Percentiles rank a stretch among this genome's conserved stretches.
Evolutionary conservation across 331 rosid genomes (phyloP).

Genomic region (Erythrophleum ivorense): DNA sequence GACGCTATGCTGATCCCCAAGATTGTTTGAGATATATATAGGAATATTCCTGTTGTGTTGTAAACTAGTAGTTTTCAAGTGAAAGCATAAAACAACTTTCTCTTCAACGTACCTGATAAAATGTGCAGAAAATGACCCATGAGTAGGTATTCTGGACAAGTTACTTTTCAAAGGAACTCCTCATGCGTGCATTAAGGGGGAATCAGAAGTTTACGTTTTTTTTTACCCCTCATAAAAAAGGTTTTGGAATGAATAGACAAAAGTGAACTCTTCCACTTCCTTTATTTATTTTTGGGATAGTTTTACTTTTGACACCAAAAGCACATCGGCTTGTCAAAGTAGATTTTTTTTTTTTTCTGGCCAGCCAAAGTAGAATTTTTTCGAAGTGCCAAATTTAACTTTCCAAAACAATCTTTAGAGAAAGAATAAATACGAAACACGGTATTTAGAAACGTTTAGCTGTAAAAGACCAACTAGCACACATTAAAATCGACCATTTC

Average conservation of each 20-base stretch:
- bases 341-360: too few relatives aligned
- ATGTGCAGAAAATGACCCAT: neutral
- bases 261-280: too few relatives aligned
- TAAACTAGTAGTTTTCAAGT: neutral
- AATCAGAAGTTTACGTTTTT: neutral
- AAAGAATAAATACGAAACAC: neutral
- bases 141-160: neutral
- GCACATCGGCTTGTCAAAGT: too few relatives aligned
- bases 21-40: constrained; percentile 26
- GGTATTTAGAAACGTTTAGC: neutral
- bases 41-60: neutral
- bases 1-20: neutral
- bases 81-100: neutral
- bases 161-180: neutral
- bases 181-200: neutral
- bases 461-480: neutral
- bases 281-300: too few relatives aligned
- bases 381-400: neutral
- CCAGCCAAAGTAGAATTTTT: too few relatives aligned
- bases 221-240: too few relatives aligned
- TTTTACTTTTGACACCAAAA: too few relatives aligned
- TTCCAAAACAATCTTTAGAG: neutral
- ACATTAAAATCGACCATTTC: too few relatives aligned
- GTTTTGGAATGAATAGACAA: too few relatives aligned
- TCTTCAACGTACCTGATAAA: neutral